phyloP scores from a whole-genome alignment of 1,284 basidiomycete genomes.

The Mrakiaceae sp. region DNA sequence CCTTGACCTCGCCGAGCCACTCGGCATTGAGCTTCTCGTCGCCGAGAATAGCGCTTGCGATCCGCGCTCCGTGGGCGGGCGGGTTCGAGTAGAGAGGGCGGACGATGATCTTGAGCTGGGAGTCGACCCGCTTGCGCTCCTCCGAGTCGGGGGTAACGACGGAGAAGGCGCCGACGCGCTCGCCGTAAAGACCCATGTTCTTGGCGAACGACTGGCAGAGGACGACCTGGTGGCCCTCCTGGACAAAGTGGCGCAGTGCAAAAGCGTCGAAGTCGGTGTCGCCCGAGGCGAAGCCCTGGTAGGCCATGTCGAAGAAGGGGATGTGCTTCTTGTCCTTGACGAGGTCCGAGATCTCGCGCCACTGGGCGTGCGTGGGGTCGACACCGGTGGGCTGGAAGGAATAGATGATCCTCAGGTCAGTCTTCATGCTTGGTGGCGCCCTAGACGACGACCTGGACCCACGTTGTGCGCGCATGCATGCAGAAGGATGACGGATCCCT shows the following conservation, averaged over 20 bases:
- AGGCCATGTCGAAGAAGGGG: conserved; percentile 61
- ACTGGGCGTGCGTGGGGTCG: conserved; percentile 88
- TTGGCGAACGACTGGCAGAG: conserved; percentile 94
- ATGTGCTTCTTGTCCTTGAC: conserved; percentile 51
- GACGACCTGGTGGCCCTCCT: conserved; percentile 73
- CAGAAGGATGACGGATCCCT: conserved; percentile 41
- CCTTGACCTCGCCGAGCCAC: conserved; percentile 83
- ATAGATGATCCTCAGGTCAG: conserved; percentile 44
- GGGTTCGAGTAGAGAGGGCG: conserved; percentile 99
- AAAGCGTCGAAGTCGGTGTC: conserved; percentile 81
- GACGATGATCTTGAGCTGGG: conserved; percentile 91
- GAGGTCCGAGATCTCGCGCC: conserved; percentile 81
- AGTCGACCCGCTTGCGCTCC: conserved; percentile 80
- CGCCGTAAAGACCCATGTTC: conserved; percentile 98
- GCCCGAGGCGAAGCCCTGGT: conserved; percentile 90
- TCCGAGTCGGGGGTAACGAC: conserved; percentile 59
- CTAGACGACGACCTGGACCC: conserved; percentile 4
- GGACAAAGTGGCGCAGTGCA: conserved; percentile 88
- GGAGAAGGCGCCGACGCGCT: conserved; percentile 92
- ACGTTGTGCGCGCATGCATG: conserved; percentile 44
- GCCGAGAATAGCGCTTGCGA: conserved; percentile 74
- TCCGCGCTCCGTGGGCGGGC: conserved; percentile 84
- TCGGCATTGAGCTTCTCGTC: conserved; percentile 65
- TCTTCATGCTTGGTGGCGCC: neutral
- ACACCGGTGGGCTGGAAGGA: conserved; percentile 97